Evolutionary conservation across 371 early-diverging fungal species (phyloP).

Genomic region (Conidiobolus incongruus): DNA sequence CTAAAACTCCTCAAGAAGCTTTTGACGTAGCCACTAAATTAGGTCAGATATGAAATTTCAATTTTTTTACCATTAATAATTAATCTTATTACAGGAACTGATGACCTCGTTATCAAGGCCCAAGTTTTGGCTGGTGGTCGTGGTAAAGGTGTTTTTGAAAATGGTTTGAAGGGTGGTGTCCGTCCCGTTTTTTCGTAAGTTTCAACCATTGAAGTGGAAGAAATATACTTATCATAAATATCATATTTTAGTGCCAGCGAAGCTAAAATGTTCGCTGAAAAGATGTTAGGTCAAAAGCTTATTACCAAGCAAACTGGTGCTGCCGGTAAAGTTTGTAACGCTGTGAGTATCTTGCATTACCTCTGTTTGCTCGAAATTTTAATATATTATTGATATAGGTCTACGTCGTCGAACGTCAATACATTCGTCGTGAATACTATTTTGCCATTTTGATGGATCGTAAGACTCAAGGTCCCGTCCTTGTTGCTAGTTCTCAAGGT

Average conservation of each 20-base stretch:
- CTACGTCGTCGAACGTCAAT: slow-evolving; percentile 87
- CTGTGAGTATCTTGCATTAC: slow-evolving; percentile 16
- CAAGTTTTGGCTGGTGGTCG: slow-evolving; percentile 98
- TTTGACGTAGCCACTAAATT: slow-evolving; percentile 61
- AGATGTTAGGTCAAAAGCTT: slow-evolving; percentile 93
- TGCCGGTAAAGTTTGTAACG: slow-evolving; percentile 83
- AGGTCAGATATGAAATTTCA: slow-evolving; percentile 20
- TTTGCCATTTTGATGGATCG: slow-evolving; percentile 97
- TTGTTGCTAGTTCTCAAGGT: slow-evolving; percentile 90
- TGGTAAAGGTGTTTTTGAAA: slow-evolving; percentile 92
- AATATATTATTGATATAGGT: slow-evolving; percentile 16
- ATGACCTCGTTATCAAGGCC: slow-evolving; percentile 92
- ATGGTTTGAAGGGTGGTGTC: slow-evolving; percentile 92
- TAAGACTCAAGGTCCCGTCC: slow-evolving; percentile 75
- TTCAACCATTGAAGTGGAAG: not conserved
- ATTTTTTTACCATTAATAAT: not conserved
- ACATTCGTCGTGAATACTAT: slow-evolving; percentile 90
- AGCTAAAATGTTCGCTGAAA: slow-evolving; percentile 63
- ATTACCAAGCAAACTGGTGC: slow-evolving; percentile 97
- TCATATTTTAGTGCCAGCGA: slow-evolving; percentile 44
- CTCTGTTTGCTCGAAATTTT: not conserved
- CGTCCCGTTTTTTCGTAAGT: slow-evolving; percentile 76
- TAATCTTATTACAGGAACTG: slow-evolving; percentile 17
- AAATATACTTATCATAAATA: not conserved
- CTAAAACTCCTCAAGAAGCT: slow-evolving; percentile 75